A percentile compares a stretch with the other conserved stretches of the same genome.
Evolutionary conservation across 164 flowering plant genomes (phyloP).

Genomic region (Chloranthus sessilifolius): DNA sequence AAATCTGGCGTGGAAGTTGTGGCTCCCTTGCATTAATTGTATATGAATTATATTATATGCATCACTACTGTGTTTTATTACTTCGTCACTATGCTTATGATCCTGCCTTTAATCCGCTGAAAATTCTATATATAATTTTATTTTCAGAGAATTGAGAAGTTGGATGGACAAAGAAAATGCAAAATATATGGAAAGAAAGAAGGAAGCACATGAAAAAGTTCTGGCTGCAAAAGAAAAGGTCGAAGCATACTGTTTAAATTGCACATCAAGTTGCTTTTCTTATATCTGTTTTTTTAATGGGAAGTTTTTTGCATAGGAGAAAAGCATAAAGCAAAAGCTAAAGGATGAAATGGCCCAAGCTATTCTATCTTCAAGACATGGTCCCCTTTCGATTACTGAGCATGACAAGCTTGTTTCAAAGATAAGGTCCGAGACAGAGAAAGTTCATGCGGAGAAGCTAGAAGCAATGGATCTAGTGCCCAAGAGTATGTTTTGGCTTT

Average conservation of each 20-base stretch:
- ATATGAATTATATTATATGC: too few species aligned
- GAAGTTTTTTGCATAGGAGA: constrained; percentile 42
- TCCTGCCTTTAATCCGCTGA: too few species aligned
- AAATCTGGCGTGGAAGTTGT: too few species aligned
- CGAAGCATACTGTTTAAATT: neutral
- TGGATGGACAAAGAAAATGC: constrained; percentile 61
- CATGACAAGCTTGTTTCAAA: constrained; percentile 48
- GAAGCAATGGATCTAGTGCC: constrained; percentile 34
- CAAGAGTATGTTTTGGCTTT: constrained; percentile 40
- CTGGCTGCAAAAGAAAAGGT: constrained; percentile 66
- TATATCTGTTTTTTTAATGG: too few species aligned
- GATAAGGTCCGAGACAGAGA: constrained; percentile 41
- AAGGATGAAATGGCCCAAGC: constrained; percentile 55
- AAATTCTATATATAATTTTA: neutral
- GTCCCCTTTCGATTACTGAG: constrained; percentile 51
- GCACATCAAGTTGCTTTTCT: neutral
- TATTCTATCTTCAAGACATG: constrained; percentile 33
- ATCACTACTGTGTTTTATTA: too few species aligned
- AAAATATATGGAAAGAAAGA: constrained; percentile 33
- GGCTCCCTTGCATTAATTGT: too few species aligned
- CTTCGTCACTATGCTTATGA: too few species aligned
- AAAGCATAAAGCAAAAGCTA: constrained; percentile 44
- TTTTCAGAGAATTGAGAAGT: constrained; percentile 47
- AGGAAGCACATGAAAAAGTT: constrained; percentile 51
- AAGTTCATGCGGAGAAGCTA: constrained; percentile 50